phyloP scores from a whole-genome alignment of 208 protist species.

The Plasmodiophora brassicae region DNA sequence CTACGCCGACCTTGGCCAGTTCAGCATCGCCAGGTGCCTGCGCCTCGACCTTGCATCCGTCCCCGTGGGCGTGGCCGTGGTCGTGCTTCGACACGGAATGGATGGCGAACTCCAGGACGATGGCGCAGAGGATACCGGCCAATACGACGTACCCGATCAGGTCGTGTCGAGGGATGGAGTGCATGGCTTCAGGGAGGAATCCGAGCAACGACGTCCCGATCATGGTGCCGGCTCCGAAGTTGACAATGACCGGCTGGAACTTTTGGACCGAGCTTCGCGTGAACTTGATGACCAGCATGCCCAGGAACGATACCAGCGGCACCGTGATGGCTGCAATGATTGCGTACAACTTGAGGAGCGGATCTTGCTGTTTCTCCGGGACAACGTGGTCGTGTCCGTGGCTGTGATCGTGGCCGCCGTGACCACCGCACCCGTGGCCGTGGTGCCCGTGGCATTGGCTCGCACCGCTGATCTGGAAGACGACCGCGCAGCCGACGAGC shows the following conservation, averaged over 20 bases:
- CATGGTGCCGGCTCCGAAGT: slow-evolving; percentile 15
- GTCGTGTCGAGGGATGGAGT: background rate
- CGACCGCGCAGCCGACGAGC: too few relatives aligned
- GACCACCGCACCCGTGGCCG: too few relatives aligned
- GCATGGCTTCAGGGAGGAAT: background rate
- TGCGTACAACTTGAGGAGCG: background rate
- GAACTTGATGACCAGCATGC: background rate
- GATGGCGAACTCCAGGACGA: background rate
- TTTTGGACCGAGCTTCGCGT: background rate
- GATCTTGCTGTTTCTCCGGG: background rate
- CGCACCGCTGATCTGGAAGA: too few relatives aligned
- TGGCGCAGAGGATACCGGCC: background rate
- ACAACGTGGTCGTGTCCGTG: background rate
- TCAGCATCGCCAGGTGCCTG: background rate
- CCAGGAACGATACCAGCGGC: slow-evolving; percentile 9
- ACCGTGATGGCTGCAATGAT: background rate
- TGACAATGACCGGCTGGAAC: background rate
- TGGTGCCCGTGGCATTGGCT: too few relatives aligned
- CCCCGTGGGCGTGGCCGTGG: background rate
- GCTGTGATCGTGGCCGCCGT: too few relatives aligned
- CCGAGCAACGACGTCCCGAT: background rate
- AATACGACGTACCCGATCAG: background rate
- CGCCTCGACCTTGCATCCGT: background rate
- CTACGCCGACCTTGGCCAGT: background rate
- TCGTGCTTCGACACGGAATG: background rate